These are phyloP conservation scores for Stephania japonica DNA, from an alignment of 164 flowering plant species.

Conservation along the genomic window DNA sequence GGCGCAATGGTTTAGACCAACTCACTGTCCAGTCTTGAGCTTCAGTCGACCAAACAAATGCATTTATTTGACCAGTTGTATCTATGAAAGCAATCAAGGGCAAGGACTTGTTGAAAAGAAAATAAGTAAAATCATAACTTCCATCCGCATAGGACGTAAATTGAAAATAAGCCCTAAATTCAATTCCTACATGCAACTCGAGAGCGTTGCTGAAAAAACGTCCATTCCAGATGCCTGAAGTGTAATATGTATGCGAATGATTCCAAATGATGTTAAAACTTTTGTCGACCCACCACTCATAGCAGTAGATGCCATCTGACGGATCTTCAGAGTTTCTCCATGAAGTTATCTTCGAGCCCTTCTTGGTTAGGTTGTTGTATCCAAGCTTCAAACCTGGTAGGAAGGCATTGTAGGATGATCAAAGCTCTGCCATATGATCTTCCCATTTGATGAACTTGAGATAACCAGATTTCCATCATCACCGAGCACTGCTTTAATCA, in stretches of 20 bases:
- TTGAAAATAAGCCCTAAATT: not conserved
- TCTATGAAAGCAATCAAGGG: conserved; percentile 7
- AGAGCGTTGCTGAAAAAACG: not conserved
- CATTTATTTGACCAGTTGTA: conserved; percentile 14
- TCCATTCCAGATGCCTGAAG: conserved; percentile 13
- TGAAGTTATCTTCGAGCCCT: not conserved
- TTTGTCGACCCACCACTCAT: no score
- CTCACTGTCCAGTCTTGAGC: conserved; percentile 19
- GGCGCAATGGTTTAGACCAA: conserved; percentile 24
- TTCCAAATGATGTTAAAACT: no score
- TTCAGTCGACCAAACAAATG: conserved; percentile 9
- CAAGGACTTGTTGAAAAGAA: conserved; percentile 1
- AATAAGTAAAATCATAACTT: conserved; percentile 15
- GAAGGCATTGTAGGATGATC: conserved; percentile 3
- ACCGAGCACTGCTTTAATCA: conserved; percentile 3
- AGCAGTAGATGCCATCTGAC: no score
- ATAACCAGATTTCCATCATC: conserved; percentile 28
- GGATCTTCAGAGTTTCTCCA: no score
- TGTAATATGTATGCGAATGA: not conserved
- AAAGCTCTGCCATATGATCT: conserved; percentile 1
- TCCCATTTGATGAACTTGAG: conserved; percentile 3
- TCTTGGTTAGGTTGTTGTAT: conserved; percentile 3
- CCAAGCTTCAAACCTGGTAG: conserved; percentile 9
- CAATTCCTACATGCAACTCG: not conserved
- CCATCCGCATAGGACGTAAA: conserved; percentile 14